Base-by-base conservation (phyloP, 805 yeast genomes). In the Candida tallmaniae region DNA sequence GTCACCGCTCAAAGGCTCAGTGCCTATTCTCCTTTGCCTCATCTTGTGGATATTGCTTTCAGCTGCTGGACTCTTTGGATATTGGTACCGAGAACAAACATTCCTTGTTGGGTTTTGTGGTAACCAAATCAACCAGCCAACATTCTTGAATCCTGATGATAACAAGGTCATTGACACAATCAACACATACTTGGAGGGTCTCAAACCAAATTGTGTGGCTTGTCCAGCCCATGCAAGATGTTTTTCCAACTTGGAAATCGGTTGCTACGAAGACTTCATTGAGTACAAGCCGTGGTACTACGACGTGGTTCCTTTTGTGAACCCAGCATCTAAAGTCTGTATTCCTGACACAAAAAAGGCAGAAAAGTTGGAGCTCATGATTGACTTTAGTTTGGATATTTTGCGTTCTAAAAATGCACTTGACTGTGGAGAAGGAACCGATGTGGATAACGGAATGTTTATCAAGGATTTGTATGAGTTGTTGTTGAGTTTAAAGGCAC, bases 161-260 rank as follows among this genome's bases (percentile, higher is more conserved):
- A 46, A 53, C 4, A 58, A 60, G 20, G 48, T 56, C 0, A 39
- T 75, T 18, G 44, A 54, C 3, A 31, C 46, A 7, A 23, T 69
- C 7, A 84, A 82, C 26, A 47, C 56, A 0, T 58, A 62, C 37
- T 54, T 83, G 37, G 74, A 72, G 31, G 38, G 51, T 0, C 52
- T 70, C 32, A 70, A 70, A 31, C 94, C 95, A 2, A 29, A 45
- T 0, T 90, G 98, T 60, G 60, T 73, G 4, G 74, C 74, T 17
- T 90, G 97, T 52, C 97, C 97, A 2, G 73, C 68, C 3, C 80
- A 89, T 58, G 93, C 89, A 0, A 65, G 74, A 24, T 90, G 97
- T 58, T 76, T 70, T 43, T 74, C 77, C 16, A 53, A 68, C 29
- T 63, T 83, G 47, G 63, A 70, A 33, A 50, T 84, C 6, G 77